Base-by-base conservation (phyloP, 352 stramenopile genomes). In the Salisapilia sapeloensis region DNA sequence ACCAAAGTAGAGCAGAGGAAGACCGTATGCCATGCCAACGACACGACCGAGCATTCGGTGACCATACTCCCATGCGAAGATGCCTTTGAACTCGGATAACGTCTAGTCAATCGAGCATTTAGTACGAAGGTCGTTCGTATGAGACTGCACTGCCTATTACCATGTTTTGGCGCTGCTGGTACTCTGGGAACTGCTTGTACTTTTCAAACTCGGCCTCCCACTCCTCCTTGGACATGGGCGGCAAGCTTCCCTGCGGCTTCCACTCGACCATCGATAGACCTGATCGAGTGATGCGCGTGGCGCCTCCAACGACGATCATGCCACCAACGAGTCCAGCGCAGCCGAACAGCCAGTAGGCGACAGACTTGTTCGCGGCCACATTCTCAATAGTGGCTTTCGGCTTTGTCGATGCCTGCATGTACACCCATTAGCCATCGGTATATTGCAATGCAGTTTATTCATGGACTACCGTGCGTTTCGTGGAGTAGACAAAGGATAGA, bases 111-210 rank as follows among this genome's bases (percentile, higher is more conserved):
- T 44, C 46, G 13, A 19, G 14, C 16, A 33, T 41, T 9, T 37
- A 6, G 9, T 28, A 30, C 29, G 17, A 19, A 22, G 21, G 14
- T n/a, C n/a, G n/a, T n/a, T n/a, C n/a, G n/a, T n/a, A n/a, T n/a
- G n/a, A n/a, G n/a, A n/a, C n/a, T n/a, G n/a, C n/a, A n/a, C n/a
- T n/a, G n/a, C n/a, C n/a, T n/a, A n/a, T 43, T 41, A 91, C 60
- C 67, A 87, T 90, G 45, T 70, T 69, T 44, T 90, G 74, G 35
- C 94, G 86, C 58, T 98, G 91, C 59, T 98, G 76, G 58, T 77
- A 99, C 59, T 99, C 95, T 1, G 95, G 94, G 58, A 94, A 99
- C 42, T 89, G 45, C 54, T 99, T 98, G 75, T 99, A 99, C 29
- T 92, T 77, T 18, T 93, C 83, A 43, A 99, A 99, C 62, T 99